Evolutionary conservation across 345 rosid species (phyloP), one percentile per base, ranked within the genome.

Genomic region (Eucalyptus tenuipes): DNA sequence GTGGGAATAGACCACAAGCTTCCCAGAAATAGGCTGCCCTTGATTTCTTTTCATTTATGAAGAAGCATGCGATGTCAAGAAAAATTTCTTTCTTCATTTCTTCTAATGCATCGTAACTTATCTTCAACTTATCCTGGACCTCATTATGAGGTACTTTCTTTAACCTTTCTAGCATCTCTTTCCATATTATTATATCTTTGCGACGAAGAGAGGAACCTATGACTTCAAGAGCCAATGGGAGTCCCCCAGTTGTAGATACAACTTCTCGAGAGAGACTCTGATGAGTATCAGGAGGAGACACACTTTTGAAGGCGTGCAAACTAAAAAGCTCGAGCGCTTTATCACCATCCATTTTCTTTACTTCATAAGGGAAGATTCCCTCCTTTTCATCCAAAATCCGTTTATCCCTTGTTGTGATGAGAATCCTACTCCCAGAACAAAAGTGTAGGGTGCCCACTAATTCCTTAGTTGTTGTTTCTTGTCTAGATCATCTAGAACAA

Each of bases 391-490:
- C 44, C 11, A 71, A 0, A 33, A 71, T 71, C 0, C 25, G 0
- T 31, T 1, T 71, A 0, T 71, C 2, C 0, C 81, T 71, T 9
- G 45, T 71, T 71, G 81, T 71, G 0, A 71, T 71, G 81, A 71
- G 1, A 33, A 71, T 71, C 12, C 6, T 3, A 71, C 81, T 71
- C 7, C 81, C 14, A 3, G 4, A 10, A 33, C 0, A 0, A 33
- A 71, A 33, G 14, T 18, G 7, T 0, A 5, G 27, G 14, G 13
- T 3, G 0, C 12, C 45, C 2, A 2, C 13, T 33, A 71, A 2
- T 37, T 37, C 4, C 81, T 71, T 33, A 37, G 81, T 18, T 3
- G 81, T 71, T 71, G 14, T 71, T 37, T 4, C 24, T 16, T 71
- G 25, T 71, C 81, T 33, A 71, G 8, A 71, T 71, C 44, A 0